Base-by-base conservation (phyloP, 495 filamentous ascomycete genomes). In the Chaetomidium leptoderma region DNA sequence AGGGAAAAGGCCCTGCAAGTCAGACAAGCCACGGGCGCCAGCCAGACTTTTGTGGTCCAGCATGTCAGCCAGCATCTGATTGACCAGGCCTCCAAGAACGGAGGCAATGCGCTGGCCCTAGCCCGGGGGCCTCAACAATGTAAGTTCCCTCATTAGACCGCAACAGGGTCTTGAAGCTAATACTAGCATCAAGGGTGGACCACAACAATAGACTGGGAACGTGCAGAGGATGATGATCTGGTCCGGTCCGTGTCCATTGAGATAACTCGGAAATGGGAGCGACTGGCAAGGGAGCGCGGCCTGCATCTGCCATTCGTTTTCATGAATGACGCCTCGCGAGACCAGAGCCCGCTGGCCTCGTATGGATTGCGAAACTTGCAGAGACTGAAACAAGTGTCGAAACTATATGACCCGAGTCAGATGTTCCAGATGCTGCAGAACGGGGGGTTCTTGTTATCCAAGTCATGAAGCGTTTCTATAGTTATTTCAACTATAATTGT, bases 31-130 rank as follows among this genome's bases (percentile, higher is more conserved):
- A 70, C 65, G 0, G 67, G 62, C 2, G 67, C 67, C 2, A 65
- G 64, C 27, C 63, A 65, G 39, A 67, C 61, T 23, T 71, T 73
- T 43, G 55, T 59, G 0, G 23, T 69, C 3, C 71, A 73, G 53
- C 66, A 45, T 10, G 40, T 70, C 17, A 48, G 58, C 5, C 49
- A 48, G 26, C 61, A 58, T 23, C 27, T 65, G 16, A 57, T 53
- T 2, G 9, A 42, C 17, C 37, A 55, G 19, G 67, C 58, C 7
- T 35, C 50, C 4, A 21, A 48, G 17, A 55, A 50, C 8, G 63
- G 60, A 3, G 63, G 61, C 13, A 66, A 66, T 50, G 44, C 63
- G 0, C 29, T 66, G 51, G 46, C 33, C 3, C 55, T 66, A 19
- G 49, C 43, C 5, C 35, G n/a, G 0, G 27, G 17, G n/a, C 9